Percentiles rank a stretch among this genome's conserved stretches.
phyloP scores from a whole-genome alignment of 768 basidiomycete species.

The Trametes cingulata region DNA sequence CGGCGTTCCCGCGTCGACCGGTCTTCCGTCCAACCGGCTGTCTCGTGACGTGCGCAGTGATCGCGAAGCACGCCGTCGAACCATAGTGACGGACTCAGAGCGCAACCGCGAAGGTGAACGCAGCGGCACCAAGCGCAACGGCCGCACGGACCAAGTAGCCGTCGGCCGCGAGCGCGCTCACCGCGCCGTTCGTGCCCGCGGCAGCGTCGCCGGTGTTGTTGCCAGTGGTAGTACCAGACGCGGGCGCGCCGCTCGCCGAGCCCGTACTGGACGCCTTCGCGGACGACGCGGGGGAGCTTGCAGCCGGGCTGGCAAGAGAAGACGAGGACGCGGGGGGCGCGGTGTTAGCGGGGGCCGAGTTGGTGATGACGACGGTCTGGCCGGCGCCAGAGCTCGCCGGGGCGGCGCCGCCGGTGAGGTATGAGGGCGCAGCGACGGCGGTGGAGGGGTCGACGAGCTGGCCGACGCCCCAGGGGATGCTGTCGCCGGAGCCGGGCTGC shows the following conservation, averaged over 20 bases:
- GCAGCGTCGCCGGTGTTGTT: constrained; percentile 6
- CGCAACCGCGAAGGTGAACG: constrained; percentile 26
- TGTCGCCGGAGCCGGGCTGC: constrained; percentile 43
- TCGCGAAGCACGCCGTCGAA: no score
- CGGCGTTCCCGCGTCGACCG: background rate
- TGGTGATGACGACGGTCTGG: no score
- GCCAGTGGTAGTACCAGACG: background rate
- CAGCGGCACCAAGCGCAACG: constrained; percentile 25
- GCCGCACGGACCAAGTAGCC: constrained; percentile 21
- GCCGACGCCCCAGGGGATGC: constrained; percentile 71
- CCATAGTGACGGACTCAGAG: constrained; percentile 14
- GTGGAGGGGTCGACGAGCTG: constrained; percentile 47
- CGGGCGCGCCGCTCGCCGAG: constrained; percentile 1
- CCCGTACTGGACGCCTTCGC: background rate
- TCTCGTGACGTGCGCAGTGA: no score
- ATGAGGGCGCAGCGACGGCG: constrained; percentile 28
- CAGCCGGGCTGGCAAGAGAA: constrained; percentile 1
- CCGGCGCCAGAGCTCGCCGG: background rate
- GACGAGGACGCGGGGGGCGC: constrained; percentile 9
- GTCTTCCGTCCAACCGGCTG: no score
- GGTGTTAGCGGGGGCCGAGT: no score
- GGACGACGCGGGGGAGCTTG: constrained; percentile 4
- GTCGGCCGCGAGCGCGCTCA: constrained; percentile 17
- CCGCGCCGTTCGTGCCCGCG: constrained; percentile 13
- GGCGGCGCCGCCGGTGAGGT: constrained; percentile 11